Conservation (phyloP, 1,284 basidiomycete genomes). For the Rhodotorula sp. region DNA sequence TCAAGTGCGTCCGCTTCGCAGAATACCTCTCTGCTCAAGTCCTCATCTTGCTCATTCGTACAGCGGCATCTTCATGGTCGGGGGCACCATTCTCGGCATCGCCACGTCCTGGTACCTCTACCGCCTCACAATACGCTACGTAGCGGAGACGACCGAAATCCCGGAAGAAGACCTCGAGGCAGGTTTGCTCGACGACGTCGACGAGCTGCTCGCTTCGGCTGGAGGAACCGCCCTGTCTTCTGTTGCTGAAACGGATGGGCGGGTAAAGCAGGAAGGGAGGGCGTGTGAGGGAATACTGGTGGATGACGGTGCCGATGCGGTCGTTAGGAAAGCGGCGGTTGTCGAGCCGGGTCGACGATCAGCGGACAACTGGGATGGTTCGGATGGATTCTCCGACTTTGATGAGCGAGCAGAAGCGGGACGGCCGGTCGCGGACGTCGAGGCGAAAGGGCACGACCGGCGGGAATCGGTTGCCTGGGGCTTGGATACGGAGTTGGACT, state of each 20-base stretch:
- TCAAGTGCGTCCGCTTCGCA: conserved; percentile 58
- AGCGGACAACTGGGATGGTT: background rate
- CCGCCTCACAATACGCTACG: conserved; percentile 34
- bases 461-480: conserved; percentile 51
- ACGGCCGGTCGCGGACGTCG: background rate
- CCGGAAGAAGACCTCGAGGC: conserved; percentile 13
- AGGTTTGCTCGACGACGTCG: conserved; percentile 23
- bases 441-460: background rate
- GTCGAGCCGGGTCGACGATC: background rate
- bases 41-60: background rate
- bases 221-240: background rate
- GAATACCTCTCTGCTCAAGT: no score
- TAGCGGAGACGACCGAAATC: conserved; percentile 61
- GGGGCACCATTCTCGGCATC: conserved; percentile 60
- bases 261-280: conserved; percentile 43
- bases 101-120: conserved; percentile 64
- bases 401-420: conserved; percentile 54
- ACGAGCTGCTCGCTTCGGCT: conserved; percentile 4
- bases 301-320: background rate
- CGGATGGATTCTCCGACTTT: conserved; percentile 16
- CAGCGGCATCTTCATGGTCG: conserved; percentile 56
- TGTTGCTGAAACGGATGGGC: conserved; percentile 50
- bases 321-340: background rate
- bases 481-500: conserved; percentile 69
- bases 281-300: background rate